Base-by-base conservation (phyloP, 768 basidiomycete species). In the Mycena vitilis region DNA sequence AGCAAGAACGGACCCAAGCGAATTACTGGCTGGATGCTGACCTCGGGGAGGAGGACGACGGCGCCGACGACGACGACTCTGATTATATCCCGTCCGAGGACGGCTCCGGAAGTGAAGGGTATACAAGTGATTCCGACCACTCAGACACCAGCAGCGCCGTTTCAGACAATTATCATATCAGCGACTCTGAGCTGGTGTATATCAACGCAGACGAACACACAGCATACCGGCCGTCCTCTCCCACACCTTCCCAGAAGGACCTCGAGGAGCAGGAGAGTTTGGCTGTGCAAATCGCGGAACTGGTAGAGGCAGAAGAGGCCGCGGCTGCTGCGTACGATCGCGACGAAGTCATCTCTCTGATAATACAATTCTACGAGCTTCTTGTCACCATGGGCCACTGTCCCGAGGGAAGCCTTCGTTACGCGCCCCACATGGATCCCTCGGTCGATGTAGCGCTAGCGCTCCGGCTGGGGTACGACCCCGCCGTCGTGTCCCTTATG, bases 321-420 rank as follows among this genome's bases (percentile, higher is more conserved):
- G 48, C 44, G 0, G 55, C 60, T 10, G 65, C 69, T 13, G 45
- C 47, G 3, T 70, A 65, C 36, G 25, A 66, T 37, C 60, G 56
- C 13, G 61, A 70, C 51, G 55, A 63, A 58, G 57, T 63, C 15
- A 56, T 63, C 51, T 57, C 65, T 8, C 42, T 66, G 2, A 47
- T 70, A 16, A 63, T 60, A 4, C 64, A 66, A 51, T 34, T 70
- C 15, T 66, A 66, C 48, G 49, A 63, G 36, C 61, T 66, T 7
- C 36, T 70, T 16, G 42, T 63, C 12, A 48, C 38, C 5, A 70
- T 70, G 69, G 65, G 69, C 18, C 69, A 63, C 36, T 66, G 69
- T 60, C 49, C 60, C 1, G 60, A 61, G 25, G 69, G 57, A 8
- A 54, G 57, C 44, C n/a, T 66, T 16, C 40, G 18, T 1, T 65